A percentile compares a stretch with the other conserved stretches of the same genome.
phyloP scores from a whole-genome alignment of 2,329 filamentous ascomycete genomes.

The Didymella glomerata region DNA sequence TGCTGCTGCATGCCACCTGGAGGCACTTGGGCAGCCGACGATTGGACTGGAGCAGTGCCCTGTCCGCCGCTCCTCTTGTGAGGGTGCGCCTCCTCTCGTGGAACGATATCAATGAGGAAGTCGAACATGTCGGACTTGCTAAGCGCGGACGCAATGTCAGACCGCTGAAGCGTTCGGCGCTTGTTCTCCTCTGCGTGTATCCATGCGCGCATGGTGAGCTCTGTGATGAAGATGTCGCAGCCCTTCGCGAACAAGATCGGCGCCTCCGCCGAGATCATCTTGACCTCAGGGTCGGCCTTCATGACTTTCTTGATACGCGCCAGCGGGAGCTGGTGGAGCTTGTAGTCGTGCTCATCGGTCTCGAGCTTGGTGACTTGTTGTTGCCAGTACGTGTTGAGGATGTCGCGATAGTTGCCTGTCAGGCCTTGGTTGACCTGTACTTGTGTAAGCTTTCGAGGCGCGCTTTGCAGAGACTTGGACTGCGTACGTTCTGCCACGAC shows the following conservation, averaged over 20 bases:
- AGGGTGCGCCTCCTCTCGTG: slow-evolving; percentile 87
- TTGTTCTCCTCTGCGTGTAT: slow-evolving; percentile 99
- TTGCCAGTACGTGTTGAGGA: slow-evolving; percentile 98
- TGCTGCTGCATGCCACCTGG: slow-evolving; percentile 52
- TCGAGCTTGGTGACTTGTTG: slow-evolving; percentile 97
- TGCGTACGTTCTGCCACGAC: slow-evolving; percentile 86
- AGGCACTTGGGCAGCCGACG: slow-evolving; percentile 52
- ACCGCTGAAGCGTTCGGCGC: slow-evolving; percentile 90
- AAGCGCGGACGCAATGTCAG: slow-evolving; percentile 93
- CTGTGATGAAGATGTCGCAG: slow-evolving; percentile 98
- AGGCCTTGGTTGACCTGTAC: slow-evolving; percentile 91
- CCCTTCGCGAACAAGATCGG: slow-evolving; percentile 98
- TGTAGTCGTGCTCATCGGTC: slow-evolving; percentile 96
- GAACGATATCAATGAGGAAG: slow-evolving; percentile 98
- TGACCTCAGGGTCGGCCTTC: slow-evolving; percentile 99
- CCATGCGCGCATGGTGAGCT: slow-evolving; percentile 99
- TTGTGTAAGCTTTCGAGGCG: slow-evolving; percentile 33
- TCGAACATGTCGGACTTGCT: slow-evolving; percentile 99
- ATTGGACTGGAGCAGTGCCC: slow-evolving; percentile 50
- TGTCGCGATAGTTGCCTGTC: slow-evolving; percentile 91
- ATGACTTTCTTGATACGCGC: slow-evolving; percentile 99
- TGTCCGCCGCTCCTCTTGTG: slow-evolving; percentile 70
- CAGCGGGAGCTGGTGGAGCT: slow-evolving; percentile 93
- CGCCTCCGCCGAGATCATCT: slow-evolving; percentile 99
- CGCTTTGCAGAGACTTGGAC: background rate